Evolutionary conservation across 345 rosid genomes (phyloP).

Genomic region (Citrus sp.): DNA sequence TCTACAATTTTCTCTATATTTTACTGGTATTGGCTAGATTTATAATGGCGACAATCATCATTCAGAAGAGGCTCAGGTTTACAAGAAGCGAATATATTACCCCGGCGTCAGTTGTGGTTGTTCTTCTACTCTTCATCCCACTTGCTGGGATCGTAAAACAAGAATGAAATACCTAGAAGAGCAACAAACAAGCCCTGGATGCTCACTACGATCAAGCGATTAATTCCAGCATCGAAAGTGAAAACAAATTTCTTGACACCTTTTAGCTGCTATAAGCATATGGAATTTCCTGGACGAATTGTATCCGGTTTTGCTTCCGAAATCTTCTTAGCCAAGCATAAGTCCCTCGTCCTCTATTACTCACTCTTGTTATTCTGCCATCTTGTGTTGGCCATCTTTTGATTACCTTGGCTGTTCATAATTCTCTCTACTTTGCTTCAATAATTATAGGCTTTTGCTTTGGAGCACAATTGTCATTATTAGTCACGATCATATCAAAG

Average conservation of each 20-base stretch:
- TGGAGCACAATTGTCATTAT: constrained; percentile 49
- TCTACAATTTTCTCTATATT: constrained; percentile 40
- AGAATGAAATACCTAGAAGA: constrained; percentile 35
- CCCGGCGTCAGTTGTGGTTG: constrained; percentile 33
- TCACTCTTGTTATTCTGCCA: constrained; percentile 35
- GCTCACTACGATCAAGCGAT: constrained; percentile 7
- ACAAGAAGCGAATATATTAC: constrained; percentile 27
- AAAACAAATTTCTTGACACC: background rate
- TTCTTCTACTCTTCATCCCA: constrained; percentile 35
- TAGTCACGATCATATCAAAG: constrained; percentile 50
- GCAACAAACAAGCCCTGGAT: constrained; percentile 18
- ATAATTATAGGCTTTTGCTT: constrained; percentile 50
- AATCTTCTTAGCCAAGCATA: constrained; percentile 38
- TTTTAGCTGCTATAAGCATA: constrained; percentile 42
- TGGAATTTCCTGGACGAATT: constrained; percentile 33
- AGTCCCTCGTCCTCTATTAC: constrained; percentile 41
- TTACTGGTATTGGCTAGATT: constrained; percentile 47
- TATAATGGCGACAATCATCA: constrained; percentile 39
- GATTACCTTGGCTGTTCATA: constrained; percentile 44
- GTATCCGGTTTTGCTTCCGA: constrained; percentile 37
- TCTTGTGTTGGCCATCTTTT: constrained; percentile 44
- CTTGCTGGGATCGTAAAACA: constrained; percentile 37
- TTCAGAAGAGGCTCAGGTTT: constrained; percentile 38
- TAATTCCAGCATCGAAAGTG: background rate
- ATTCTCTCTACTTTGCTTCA: constrained; percentile 48